Evolutionary conservation across 306 rosid species (phyloP).

Genomic region (Malus sieversii): DNA sequence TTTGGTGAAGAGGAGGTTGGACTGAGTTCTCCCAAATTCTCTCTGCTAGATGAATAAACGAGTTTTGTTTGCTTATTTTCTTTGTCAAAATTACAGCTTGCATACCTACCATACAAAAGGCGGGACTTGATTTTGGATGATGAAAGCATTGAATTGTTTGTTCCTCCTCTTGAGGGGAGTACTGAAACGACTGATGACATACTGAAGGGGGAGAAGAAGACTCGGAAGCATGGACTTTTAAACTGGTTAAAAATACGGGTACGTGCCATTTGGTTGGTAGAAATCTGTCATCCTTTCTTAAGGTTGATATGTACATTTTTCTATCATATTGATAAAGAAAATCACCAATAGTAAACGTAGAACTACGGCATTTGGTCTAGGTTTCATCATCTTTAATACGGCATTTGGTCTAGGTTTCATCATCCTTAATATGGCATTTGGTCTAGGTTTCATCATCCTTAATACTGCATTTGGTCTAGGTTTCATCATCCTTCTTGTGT

Average conservation of each 20-base stretch:
- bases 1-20: conserved; percentile 86
- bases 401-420: conserved; percentile 7
- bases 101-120: conserved; percentile 92
- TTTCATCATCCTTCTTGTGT: conserved; percentile 10
- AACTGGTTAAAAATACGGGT: conserved; percentile 95
- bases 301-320: background rate
- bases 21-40: background rate
- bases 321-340: background rate
- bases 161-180: conserved; percentile 70
- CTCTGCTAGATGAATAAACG: background rate
- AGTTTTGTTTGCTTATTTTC: background rate
- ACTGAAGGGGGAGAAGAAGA: conserved; percentile 74
- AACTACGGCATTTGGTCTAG: background rate
- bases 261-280: conserved; percentile 23
- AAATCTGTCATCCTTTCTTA: background rate
- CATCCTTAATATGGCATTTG: conserved; percentile 1
- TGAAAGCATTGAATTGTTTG: conserved; percentile 73
- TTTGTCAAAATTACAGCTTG: conserved; percentile 57
- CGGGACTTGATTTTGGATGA: conserved; percentile 83
- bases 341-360: background rate
- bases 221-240: conserved; percentile 82
- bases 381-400: background rate
- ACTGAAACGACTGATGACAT: conserved; percentile 48
- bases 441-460: conserved; percentile 11
- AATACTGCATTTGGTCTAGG: too few species aligned